Percentiles rank a stretch among this genome's conserved stretches.
These are phyloP conservation scores for Pisolithus marmoratus DNA, from an alignment of 768 basidiomycete genomes.

Conservation along the genomic window DNA sequence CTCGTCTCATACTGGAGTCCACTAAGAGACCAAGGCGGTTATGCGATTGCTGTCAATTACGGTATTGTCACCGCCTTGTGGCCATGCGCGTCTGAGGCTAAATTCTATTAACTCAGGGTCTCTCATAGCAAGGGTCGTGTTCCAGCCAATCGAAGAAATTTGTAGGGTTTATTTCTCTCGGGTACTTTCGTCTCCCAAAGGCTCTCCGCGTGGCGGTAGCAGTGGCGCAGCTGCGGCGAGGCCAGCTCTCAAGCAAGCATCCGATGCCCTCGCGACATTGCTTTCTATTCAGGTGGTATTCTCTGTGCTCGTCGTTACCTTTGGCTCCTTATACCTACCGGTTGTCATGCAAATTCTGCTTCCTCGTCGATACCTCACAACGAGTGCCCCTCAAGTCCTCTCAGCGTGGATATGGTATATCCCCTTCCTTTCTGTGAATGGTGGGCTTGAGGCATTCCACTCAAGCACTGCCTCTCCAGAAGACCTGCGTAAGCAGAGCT, in stretches of 20 bases:
- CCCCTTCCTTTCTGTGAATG: slow-evolving; percentile 86
- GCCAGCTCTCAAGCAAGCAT: slow-evolving; percentile 34
- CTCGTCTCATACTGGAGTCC: slow-evolving; percentile 81
- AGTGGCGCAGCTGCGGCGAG: background rate
- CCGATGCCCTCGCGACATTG: slow-evolving; percentile 49
- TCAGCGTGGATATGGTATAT: slow-evolving; percentile 82
- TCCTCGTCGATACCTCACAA: slow-evolving; percentile 60
- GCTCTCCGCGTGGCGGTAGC: slow-evolving; percentile 2
- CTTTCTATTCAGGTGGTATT: slow-evolving; percentile 63
- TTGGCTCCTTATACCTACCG: slow-evolving; percentile 72
- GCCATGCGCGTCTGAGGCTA: background rate
- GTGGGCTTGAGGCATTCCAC: slow-evolving; percentile 87
- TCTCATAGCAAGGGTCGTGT: slow-evolving; percentile 83
- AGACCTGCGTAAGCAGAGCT: slow-evolving; percentile 67
- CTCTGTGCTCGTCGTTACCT: slow-evolving; percentile 63
- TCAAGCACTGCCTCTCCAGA: slow-evolving; percentile 64
- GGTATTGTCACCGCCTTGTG: slow-evolving; percentile 42
- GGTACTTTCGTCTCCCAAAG: slow-evolving; percentile 32
- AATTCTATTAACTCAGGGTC: slow-evolving; percentile 54
- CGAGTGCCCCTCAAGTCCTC: slow-evolving; percentile 78
- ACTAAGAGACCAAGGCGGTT: slow-evolving; percentile 86
- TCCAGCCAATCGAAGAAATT: slow-evolving; percentile 95
- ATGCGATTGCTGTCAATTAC: slow-evolving; percentile 94
- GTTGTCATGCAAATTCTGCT: slow-evolving; percentile 65
- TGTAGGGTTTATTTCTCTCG: slow-evolving; percentile 85